Percentiles rank a stretch among this genome's conserved stretches.
Evolutionary conservation across 352 stramenopile species (phyloP).

Genomic region (Phytopythium oedochilum): DNA sequence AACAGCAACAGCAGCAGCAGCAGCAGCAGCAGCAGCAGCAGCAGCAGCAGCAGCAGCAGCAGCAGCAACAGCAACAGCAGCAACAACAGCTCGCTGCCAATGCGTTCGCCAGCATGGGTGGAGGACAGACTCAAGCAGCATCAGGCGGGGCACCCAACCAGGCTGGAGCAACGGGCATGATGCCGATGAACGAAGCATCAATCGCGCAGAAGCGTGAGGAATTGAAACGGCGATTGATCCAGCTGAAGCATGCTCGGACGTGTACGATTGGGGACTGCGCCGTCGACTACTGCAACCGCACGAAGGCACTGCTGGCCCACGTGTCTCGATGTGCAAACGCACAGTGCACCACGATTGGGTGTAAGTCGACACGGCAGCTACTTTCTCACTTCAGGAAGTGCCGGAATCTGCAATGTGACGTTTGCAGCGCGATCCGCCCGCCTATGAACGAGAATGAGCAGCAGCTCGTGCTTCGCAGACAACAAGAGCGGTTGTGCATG

Average conservation of each 20-base stretch:
- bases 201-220: constrained; percentile 85
- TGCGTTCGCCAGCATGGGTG: constrained; percentile 7
- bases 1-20: constrained; percentile 23
- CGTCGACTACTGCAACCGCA: constrained; percentile 81
- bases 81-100: constrained; percentile 4
- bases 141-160: constrained; percentile 22
- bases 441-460: constrained; percentile 86
- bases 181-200: constrained; percentile 73
- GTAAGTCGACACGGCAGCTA: constrained; percentile 83
- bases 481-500: constrained; percentile 87
- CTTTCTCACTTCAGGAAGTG: constrained; percentile 88
- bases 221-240: constrained; percentile 77
- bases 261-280: constrained; percentile 67
- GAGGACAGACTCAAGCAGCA: constrained; percentile 12
- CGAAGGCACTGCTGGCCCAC: constrained; percentile 74
- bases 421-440: constrained; percentile 84
- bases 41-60: constrained; percentile 22
- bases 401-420: constrained; percentile 82
- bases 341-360: constrained; percentile 83
- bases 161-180: constrained; percentile 27
- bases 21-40: constrained; percentile 15
- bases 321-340: constrained; percentile 82
- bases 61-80: background rate
- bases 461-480: constrained; percentile 74
- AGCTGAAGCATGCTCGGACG: constrained; percentile 84